phyloP scores from a whole-genome alignment of 306 rosid species.

The Betula pendula region DNA sequence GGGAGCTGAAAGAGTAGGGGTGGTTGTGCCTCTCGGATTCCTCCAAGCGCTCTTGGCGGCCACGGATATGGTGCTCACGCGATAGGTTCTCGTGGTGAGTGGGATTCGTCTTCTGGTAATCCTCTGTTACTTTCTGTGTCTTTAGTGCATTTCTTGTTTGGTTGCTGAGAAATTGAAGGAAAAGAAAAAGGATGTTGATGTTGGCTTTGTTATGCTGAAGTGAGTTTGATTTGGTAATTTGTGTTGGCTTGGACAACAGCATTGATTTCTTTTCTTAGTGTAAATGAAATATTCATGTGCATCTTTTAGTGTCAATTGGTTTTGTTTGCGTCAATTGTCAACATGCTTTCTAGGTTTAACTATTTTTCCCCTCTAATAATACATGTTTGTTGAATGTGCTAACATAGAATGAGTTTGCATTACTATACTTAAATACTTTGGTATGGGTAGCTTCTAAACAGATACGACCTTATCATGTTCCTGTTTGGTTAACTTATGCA shows the following conservation, averaged over 20 bases:
- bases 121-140: background rate
- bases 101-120: constrained; percentile 57
- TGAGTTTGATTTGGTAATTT: background rate
- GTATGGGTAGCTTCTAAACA: background rate
- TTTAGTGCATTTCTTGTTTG: background rate
- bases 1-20: constrained; percentile 41
- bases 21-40: constrained; percentile 55
- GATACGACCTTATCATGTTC: background rate
- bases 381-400: no score
- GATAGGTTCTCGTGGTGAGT: constrained; percentile 30
- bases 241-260: no score
- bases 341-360: no score
- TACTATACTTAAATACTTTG: background rate
- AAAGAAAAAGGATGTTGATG: background rate
- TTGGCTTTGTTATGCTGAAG: background rate
- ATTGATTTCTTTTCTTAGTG: background rate
- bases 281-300: background rate
- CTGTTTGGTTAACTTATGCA: background rate
- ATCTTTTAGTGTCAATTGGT: background rate
- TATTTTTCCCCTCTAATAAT: no score
- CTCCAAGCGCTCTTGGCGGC: constrained; percentile 33
- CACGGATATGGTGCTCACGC: background rate
- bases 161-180: background rate
- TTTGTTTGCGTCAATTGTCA: no score
- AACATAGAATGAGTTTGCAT: background rate